Base-by-base conservation (phyloP, 345 rosid genomes). In the Ricinus communis region DNA sequence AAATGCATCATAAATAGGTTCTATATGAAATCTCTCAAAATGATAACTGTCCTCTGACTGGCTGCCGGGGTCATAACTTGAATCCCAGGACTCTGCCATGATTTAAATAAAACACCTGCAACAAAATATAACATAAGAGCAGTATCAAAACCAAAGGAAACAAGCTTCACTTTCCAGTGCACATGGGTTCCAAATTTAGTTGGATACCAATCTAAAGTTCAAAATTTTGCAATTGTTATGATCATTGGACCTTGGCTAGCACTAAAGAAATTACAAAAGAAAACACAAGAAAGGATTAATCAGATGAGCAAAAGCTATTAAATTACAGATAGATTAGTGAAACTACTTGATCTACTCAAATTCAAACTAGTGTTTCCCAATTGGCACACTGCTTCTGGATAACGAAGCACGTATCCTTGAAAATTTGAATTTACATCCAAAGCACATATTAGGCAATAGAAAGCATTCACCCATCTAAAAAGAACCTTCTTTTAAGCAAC, bases 1-100 rank as follows among this genome's bases (percentile, higher is more conserved):
- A 77, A 95, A 90, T 9, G 99, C 75, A 76, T 95, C 99, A 58
- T 92, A 95, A 19, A 91, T 75, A 36, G 92, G 91, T 74, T 91
- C 97, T 19, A 87, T 70, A 73, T 82, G 85, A 53, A 66, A 55
- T 70, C 88, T 87, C 71, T 89, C 97, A 33, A 85, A 85, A 9
- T 76, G 79, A 75, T 82, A 71, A 82, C 96, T 95, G 13, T 84
- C 90, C 31, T 92, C 96, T 15, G 97, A 91, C 64, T 86, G 92
- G 79, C 92, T 90, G 41, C 88, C 88, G 50, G 71, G 72, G 58
- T 85, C 90, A 47, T 79, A 84, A 76, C 81, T 78, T 76, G 85
- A 90, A 62, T 90, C 97, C 89, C 85, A 85, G 80, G 85, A 86
- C 73, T 76, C 89, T 21, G 83, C 88, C 96, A 90, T 91, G 69